Base-by-base conservation (phyloP, 2,329 filamentous ascomycete genomes). In the Paecilomyces niveus region DNA sequence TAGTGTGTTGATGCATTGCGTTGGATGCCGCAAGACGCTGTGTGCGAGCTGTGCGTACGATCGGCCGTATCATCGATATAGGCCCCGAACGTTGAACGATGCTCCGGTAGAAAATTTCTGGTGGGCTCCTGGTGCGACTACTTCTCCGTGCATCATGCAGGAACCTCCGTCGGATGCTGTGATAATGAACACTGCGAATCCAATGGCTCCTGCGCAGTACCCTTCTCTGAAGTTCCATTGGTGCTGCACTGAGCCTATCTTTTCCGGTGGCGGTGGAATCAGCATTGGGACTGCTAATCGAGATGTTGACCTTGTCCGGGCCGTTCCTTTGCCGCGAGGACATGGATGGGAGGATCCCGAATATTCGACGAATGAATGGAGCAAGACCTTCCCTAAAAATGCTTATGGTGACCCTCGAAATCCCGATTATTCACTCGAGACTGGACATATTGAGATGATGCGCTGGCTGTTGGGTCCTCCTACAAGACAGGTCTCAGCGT, bases 21-120 rank as follows among this genome's bases (percentile, higher is more conserved):
- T 83, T 66, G 83, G 83, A 39, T 85, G 83, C 64, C 76, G 83
- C 54, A 84, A 82, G 71, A 85, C 82, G 1, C 76, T 85, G 2
- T 85, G 83, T 72, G 81, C 80, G 21, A 83, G 81, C 67, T 85
- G 83, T 67, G 81, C 83, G 5, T 84, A 83, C 68, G 81, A 83
- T 63, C 74, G 81, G 15, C 81, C 65, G 61, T 85, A 76, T 72
- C 74, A 65, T 63, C 75, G 62, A 73, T 77, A 63, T 61, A 69
- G 76, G 70, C 56, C 65, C 33, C 62, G 58, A 54, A 26, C 61
- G 45, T 58, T 54, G 13, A 59, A 57, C 13, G 58, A 59, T 10
- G 61, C 57, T 13, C 31, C 58, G 3, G 65, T 65, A n/a, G 68
- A 77, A 54, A 72, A 74, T n/a, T 79, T 81, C 61, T 85, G 83